These are phyloP conservation scores for Ceratopteris richardii DNA, from an alignment of 75 land plant species.

Conservation along the genomic window DNA sequence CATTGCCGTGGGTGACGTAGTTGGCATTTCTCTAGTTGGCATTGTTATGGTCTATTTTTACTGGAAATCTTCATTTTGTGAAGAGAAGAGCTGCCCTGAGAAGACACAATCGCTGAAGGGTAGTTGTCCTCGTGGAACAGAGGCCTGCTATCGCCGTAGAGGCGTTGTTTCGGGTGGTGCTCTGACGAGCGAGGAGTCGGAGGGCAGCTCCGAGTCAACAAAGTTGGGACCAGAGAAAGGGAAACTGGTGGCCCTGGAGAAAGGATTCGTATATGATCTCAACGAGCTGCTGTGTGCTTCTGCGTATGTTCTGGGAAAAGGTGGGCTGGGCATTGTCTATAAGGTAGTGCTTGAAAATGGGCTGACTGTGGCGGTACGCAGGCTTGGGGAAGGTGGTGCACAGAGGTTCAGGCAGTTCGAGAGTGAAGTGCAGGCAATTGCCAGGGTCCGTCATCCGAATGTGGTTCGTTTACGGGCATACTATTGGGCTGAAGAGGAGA, in stretches of 20 bases:
- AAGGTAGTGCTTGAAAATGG: constrained; percentile 81
- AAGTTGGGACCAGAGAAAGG: constrained; percentile 24
- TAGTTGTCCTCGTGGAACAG: constrained; percentile 18
- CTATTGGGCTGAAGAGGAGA: constrained; percentile 81
- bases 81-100: not conserved
- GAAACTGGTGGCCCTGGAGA: constrained; percentile 61
- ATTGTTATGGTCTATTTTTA: constrained; percentile 50
- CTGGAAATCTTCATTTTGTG: constrained; percentile 45
- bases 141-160: constrained; percentile 17
- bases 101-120: no score
- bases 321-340: constrained; percentile 83
- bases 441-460: constrained; percentile 58
- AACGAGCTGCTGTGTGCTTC: constrained; percentile 85
- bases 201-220: constrained; percentile 6
- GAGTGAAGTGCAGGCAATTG: constrained; percentile 57
- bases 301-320: constrained; percentile 87
- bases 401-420: constrained; percentile 66
- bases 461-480: constrained; percentile 69
- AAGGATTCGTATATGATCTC: constrained; percentile 55
- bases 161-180: constrained; percentile 11
- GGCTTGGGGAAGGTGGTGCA: constrained; percentile 61
- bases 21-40: constrained; percentile 53
- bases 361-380: constrained; percentile 65
- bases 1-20: constrained; percentile 59
- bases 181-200: constrained; percentile 11